Percentiles rank a stretch among this genome's conserved stretches.
Evolutionary conservation across 2,329 filamentous ascomycete genomes (phyloP).

Genomic region (Chrysosporium queenslandicum): DNA sequence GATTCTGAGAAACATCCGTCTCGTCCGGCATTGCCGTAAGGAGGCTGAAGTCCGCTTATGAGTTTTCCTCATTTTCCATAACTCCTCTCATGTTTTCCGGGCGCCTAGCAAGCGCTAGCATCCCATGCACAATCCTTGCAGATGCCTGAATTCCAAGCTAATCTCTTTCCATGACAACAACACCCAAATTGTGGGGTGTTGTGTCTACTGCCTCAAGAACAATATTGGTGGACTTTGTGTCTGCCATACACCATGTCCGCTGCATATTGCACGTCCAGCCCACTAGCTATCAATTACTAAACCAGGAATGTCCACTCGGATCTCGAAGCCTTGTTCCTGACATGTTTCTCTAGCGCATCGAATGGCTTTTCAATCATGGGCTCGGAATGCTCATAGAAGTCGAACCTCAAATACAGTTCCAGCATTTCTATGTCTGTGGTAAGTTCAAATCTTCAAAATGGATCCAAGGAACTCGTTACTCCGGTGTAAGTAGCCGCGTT

Average conservation of each 20-base stretch:
- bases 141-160: neutral
- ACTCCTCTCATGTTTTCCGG: neutral
- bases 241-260: neutral
- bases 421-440: no score
- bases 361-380: no score
- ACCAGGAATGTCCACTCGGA: neutral
- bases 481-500: no score
- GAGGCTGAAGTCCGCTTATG: neutral
- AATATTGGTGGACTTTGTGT: neutral
- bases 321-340: no score
- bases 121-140: slow-evolving; percentile 4
- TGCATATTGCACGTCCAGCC: neutral
- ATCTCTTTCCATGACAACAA: neutral
- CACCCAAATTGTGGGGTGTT: neutral
- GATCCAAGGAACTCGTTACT: no score
- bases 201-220: neutral
- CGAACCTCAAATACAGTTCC: no score
- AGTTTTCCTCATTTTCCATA: neutral
- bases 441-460: no score
- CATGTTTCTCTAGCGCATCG: no score
- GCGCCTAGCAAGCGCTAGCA: slow-evolving; percentile 10
- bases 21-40: neutral
- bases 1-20: slow-evolving; percentile 1
- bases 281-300: neutral
- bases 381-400: no score